Percentiles rank a stretch among this genome's conserved stretches.
phyloP scores from a whole-genome alignment of 1,139 yeast species.

The Zygoascus sp. region DNA sequence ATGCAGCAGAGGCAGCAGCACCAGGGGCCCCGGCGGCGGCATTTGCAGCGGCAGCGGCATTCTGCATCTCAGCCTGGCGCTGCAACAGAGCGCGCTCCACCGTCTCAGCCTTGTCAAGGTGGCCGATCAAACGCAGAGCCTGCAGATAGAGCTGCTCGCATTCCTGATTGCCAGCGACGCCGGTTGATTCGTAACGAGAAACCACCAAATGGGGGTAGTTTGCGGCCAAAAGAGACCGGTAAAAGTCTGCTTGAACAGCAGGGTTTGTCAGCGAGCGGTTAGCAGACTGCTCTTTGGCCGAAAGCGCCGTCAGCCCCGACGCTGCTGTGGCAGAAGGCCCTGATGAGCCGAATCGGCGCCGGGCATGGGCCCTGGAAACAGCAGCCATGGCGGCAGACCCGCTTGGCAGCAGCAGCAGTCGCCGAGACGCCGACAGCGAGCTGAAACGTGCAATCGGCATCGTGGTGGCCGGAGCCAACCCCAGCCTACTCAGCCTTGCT shows the following conservation, averaged over 20 bases:
- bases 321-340: not conserved
- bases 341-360: slow-evolving; percentile 1
- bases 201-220: slow-evolving; percentile 92
- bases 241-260: slow-evolving; percentile 72
- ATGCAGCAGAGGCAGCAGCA: slow-evolving; percentile 5
- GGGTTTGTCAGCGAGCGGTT: slow-evolving; percentile 68
- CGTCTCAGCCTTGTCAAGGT: slow-evolving; percentile 69
- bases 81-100: slow-evolving; percentile 29
- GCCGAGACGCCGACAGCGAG: not conserved
- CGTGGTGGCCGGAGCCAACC: not conserved
- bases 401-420: too few species aligned
- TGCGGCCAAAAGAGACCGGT: slow-evolving; percentile 62
- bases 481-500: not conserved
- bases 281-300: slow-evolving; percentile 65
- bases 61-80: slow-evolving; percentile 14
- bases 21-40: slow-evolving; percentile 12
- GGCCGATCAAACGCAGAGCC: slow-evolving; percentile 75
- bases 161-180: slow-evolving; percentile 74
- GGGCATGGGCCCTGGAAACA: too few species aligned
- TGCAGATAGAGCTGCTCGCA: slow-evolving; percentile 73
- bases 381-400: too few species aligned
- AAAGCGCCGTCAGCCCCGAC: slow-evolving; percentile 8
- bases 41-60: slow-evolving; percentile 26
- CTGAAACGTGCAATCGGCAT: not conserved
- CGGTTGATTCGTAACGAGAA: slow-evolving; percentile 86